Percentiles rank a stretch among this genome's conserved stretches.
phyloP scores from a whole-genome alignment of 2,329 filamentous ascomycete genomes.

The Paracorniculantispora psalliotae region DNA sequence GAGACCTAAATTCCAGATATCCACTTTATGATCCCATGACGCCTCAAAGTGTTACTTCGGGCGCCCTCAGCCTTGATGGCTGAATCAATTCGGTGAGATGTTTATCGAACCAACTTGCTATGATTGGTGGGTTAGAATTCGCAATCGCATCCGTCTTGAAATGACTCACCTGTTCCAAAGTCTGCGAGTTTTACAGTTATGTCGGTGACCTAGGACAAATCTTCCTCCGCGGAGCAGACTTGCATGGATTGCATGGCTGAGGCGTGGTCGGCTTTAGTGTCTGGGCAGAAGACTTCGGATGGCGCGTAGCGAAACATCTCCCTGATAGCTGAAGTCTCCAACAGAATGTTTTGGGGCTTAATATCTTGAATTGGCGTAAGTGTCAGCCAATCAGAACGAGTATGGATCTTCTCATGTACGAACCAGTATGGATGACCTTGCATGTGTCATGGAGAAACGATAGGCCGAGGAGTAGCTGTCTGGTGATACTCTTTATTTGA shows the following conservation, averaged over 20 bases:
- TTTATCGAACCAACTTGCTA: conserved; percentile 22
- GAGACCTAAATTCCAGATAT: conserved; percentile 22
- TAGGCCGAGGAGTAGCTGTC: conserved; percentile 19
- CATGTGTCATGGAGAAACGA: conserved; percentile 19
- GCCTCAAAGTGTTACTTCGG: conserved; percentile 24
- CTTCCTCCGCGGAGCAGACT: conserved; percentile 16
- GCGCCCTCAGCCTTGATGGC: conserved; percentile 21
- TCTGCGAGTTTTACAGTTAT: conserved; percentile 19
- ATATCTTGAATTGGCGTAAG: conserved; percentile 17
- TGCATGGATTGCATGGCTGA: conserved; percentile 14
- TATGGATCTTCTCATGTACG: not conserved
- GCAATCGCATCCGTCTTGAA: not conserved
- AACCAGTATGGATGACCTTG: conserved; percentile 21
- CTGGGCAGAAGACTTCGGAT: conserved; percentile 15
- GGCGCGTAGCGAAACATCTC: conserved; percentile 20
- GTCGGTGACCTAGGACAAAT: conserved; percentile 8
- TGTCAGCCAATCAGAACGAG: not conserved
- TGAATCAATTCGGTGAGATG: conserved; percentile 25
- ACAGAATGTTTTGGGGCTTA: conserved; percentile 23
- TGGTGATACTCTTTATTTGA: conserved; percentile 17
- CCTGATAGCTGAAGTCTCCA: conserved; percentile 18
- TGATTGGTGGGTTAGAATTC: not conserved
- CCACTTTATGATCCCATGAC: conserved; percentile 21
- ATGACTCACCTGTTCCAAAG: conserved; percentile 19
- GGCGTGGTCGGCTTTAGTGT: not conserved